Evolutionary conservation across 73 alveolate species (phyloP).

Genomic region (Paramecium pentaurelia): DNA sequence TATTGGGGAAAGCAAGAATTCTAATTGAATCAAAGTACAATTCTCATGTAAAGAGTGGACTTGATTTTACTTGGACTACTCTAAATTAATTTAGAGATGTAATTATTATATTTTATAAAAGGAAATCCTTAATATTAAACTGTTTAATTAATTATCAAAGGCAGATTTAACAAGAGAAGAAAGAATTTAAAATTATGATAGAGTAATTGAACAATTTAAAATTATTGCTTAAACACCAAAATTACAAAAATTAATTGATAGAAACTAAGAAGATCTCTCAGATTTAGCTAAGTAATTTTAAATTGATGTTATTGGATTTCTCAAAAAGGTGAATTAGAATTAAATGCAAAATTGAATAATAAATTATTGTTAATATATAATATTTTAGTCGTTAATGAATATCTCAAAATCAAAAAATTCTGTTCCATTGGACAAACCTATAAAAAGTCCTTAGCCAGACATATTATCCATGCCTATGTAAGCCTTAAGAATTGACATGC

Average conservation of each 20-base stretch:
- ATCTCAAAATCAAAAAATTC: constrained; percentile 43
- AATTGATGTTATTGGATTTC: constrained; percentile 1
- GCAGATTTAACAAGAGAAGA: constrained; percentile 59
- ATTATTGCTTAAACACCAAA: constrained; percentile 29
- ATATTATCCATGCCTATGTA: background rate
- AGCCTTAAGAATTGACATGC: background rate
- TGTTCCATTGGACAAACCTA: background rate
- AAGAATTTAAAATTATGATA: constrained; percentile 38
- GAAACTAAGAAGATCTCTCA: constrained; percentile 52
- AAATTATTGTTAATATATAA: background rate
- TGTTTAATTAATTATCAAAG: constrained; percentile 17
- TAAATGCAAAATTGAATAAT: background rate
- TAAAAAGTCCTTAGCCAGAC: constrained; percentile 15
- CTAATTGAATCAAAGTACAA: background rate
- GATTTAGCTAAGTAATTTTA: background rate
- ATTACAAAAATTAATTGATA: constrained; percentile 20
- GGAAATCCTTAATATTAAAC: constrained; percentile 44
- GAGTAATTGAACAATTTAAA: constrained; percentile 28
- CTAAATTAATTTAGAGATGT: background rate
- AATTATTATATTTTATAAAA: background rate
- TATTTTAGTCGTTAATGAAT: constrained; percentile 28
- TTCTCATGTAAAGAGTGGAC: background rate
- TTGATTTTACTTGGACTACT: background rate
- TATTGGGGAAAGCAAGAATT: background rate
- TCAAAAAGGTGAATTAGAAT: background rate